phyloP scores from a whole-genome alignment of 108 stramenopile species.

The Asterionellopsis glacialis region DNA sequence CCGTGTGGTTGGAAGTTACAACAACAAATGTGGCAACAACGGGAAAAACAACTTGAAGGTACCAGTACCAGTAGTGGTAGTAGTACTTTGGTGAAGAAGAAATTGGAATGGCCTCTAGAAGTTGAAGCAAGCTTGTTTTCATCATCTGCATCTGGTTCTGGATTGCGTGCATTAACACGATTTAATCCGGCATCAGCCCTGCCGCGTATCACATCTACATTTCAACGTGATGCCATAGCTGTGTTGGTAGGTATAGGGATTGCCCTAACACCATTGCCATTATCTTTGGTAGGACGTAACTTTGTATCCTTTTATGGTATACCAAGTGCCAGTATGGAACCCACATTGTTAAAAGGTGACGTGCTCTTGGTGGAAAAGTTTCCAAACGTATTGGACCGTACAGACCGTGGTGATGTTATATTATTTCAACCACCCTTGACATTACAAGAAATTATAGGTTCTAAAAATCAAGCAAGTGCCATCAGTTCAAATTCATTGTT shows the following conservation, averaged over 20 bases:
- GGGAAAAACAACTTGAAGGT: conserved; percentile 33
- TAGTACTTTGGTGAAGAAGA: conserved; percentile 11
- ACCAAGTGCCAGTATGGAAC: conserved; percentile 57
- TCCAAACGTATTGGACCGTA: neutral
- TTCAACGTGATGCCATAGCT: conserved; percentile 32
- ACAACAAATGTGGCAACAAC: conserved; percentile 30
- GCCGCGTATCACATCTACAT: conserved; percentile 36
- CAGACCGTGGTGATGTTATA: conserved; percentile 50
- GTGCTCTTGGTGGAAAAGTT: conserved; percentile 63
- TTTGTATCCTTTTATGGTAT: conserved; percentile 47
- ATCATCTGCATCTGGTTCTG: too few relatives aligned
- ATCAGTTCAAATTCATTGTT: conserved; percentile 43
- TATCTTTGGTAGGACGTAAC: conserved; percentile 14
- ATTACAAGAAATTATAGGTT: conserved; percentile 34
- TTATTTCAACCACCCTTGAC: conserved; percentile 44
- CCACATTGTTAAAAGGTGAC: conserved; percentile 48
- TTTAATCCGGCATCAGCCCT: conserved; percentile 33
- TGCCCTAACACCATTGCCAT: conserved; percentile 39
- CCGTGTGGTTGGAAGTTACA: conserved; percentile 55
- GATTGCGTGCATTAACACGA: conserved; percentile 12
- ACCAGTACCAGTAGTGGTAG: conserved; percentile 37
- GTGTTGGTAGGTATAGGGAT: conserved; percentile 28
- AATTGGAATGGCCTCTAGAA: too few relatives aligned
- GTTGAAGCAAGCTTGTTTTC: too few relatives aligned
- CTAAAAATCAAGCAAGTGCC: conserved; percentile 8